Evolutionary conservation across 257 asterid genomes (phyloP).

Genomic region (Echium plantagineum): DNA sequence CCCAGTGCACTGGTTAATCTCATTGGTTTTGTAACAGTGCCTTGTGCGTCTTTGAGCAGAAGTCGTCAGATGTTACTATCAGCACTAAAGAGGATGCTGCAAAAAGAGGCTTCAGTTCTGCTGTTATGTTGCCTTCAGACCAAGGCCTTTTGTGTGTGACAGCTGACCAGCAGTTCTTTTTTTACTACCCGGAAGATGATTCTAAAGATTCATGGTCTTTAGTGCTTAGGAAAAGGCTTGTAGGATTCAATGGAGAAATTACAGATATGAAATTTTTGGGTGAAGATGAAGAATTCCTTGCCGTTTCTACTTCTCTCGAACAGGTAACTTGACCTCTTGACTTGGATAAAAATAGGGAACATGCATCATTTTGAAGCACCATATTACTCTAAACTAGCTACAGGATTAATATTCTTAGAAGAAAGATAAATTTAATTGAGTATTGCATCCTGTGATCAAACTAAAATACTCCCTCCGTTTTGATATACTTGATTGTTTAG

Average conservation of each 20-base stretch:
- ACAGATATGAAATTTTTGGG: conserved; percentile 94
- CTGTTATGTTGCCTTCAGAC: conserved; percentile 62
- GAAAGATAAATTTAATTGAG: neutral
- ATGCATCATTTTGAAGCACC: too few species aligned
- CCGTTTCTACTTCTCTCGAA: conserved; percentile 92
- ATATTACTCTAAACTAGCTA: neutral
- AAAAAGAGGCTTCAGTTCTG: conserved; percentile 78
- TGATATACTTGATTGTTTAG: too few species aligned
- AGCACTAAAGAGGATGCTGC: conserved; percentile 56
- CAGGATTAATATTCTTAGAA: neutral
- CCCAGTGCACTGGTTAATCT: neutral
- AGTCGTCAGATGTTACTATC: conserved; percentile 63
- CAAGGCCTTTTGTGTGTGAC: conserved; percentile 82
- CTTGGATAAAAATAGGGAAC: neutral
- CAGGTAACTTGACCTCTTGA: conserved; percentile 38
- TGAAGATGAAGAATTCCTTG: conserved; percentile 76
- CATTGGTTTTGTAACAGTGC: conserved; percentile 45
- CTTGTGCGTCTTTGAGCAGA: conserved; percentile 70
- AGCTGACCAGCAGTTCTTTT: conserved; percentile 89
- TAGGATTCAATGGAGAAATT: conserved; percentile 94
- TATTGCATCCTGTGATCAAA: neutral
- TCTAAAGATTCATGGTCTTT: conserved; percentile 42
- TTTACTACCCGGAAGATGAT: conserved; percentile 45
- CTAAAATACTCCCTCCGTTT: too few species aligned
- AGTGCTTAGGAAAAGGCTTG: conserved; percentile 56